Base-by-base conservation (phyloP, 2,329 filamentous ascomycete species). In the Clarireedia paspali region DNA sequence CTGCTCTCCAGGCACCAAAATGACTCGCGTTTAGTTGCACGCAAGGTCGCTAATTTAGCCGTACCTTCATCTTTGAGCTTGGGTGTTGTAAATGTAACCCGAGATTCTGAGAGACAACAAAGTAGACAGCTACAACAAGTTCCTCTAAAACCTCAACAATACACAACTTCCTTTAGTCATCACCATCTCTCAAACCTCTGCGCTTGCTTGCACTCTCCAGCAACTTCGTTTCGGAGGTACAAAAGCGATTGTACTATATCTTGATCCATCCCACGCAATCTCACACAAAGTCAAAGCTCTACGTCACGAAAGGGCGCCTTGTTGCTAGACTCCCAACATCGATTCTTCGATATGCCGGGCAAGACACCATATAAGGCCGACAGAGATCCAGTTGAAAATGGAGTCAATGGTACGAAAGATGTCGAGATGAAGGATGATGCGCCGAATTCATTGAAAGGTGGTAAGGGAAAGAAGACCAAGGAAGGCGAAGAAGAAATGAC, bases 401-500 rank as follows among this genome's bases (percentile, higher is more conserved):
- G 83, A 64, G 73, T 82, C 66, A 76, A 81, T 76, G 71, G 81
- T 62, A 81, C 81, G 60, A 81, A 87, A 65, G 86, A 89, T 70
- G 78, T 84, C 66, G 84, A 88, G 68, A 87, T 86, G 82, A 85
- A 81, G 70, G 83, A 87, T 68, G 79, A 81, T 72, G 74, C 73
- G 68, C 70, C 74, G 65, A 78, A 79, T 70, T 73, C 75, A 67
- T 74, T 78, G 66, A 88, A 87, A 75, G 74, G 70, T 64, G 72
- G 75, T 67, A 86, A 84, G 74, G 80, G 79, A 66, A 86, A 85
- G 75, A 83, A 83, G 73, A 68, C 70, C 20, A 85, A 84, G 72
- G 84, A 90, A 67, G 84, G 80, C 67, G 53, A 55, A 17, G 84
- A 85, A 57, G 86, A 89, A 75, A 90, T 90, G 85, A 90, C 87